Base-by-base conservation (phyloP, 805 yeast genomes). In the Suhomyces faveliae region DNA sequence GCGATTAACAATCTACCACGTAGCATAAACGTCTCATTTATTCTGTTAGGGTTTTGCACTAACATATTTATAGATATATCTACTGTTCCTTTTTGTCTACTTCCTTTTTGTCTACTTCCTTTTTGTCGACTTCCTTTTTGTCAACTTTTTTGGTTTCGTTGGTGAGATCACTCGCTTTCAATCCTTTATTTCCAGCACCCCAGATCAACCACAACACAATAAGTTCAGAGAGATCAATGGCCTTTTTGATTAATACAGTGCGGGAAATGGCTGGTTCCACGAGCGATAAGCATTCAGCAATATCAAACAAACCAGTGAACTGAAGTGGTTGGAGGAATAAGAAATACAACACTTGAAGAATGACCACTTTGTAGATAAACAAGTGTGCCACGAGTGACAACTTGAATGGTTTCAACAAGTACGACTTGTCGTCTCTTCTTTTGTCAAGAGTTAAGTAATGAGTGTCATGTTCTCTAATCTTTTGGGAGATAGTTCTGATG, bases 191-290 rank as follows among this genome's bases (percentile, higher is more conserved):
- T 9, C 33, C 47, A 25, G 40, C 22, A 12, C 52, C 47, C 55
- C 55, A 51, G 15, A 51, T 42, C 23, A 46, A 17, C 52, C 52
- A 51, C 10, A 51, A 43, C 10, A 51, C 35, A 17, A 48, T 4
- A 33, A 49, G 11, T 19, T 51, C 55, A n/a, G 38, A 41, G 5
- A 35, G 12, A 13, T 30, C 24, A n/a, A 42, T 42, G 22, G 30
- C 21, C 39, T 8, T 10, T 24, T 27, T 29, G 25, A 10, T 39
- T 29, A 38, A 25, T 12, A 11, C 25, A n/a, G 13, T 24, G 39
- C 33, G 35, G 12, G 42, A 23, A 42, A 37, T 30, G 11, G 40
- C 21, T 2, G 25, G 20, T 3, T 35, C 43, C 9, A 46, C 19
- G 11, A 11, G 15, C 5, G 29, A 17, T 46, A 51, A 51, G 10